Evolutionary conservation across 495 filamentous ascomycete genomes (phyloP).

Genomic region (Apodospora peruviana): DNA sequence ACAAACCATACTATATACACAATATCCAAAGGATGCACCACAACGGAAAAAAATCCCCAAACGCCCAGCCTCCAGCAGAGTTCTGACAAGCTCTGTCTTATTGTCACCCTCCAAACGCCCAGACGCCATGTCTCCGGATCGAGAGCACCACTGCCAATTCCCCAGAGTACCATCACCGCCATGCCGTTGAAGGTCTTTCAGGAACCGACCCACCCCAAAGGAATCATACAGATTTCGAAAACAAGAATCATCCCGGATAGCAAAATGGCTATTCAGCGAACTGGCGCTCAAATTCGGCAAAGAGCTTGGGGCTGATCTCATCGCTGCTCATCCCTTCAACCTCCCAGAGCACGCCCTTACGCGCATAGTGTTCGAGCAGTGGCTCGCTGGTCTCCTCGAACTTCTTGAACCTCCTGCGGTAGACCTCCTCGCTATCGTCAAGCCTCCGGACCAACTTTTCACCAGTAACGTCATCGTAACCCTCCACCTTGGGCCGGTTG

Average conservation of each 20-base stretch:
- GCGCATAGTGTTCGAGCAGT: constrained; percentile 82
- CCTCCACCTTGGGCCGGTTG: constrained; percentile 73
- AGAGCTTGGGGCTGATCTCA: constrained; percentile 85
- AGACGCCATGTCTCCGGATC: too few species aligned
- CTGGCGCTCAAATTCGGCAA: constrained; percentile 68
- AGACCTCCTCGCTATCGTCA: constrained; percentile 84
- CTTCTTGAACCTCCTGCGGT: constrained; percentile 68
- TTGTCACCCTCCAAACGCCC: too few species aligned
- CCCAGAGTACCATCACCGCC: too few species aligned
- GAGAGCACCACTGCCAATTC: too few species aligned
- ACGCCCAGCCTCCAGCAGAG: too few species aligned
- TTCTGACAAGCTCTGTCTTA: too few species aligned
- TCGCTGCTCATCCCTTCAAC: constrained; percentile 84
- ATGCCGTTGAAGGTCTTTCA: too few species aligned
- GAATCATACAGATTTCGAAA: constrained; percentile 5
- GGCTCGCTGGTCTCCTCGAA: constrained; percentile 84
- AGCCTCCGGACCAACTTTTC: constrained; percentile 74
- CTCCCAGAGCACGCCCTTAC: constrained; percentile 79
- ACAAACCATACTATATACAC: too few species aligned
- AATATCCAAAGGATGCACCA: too few species aligned
- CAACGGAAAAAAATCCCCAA: too few species aligned
- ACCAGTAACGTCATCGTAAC: constrained; percentile 87
- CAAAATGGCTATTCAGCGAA: constrained; percentile 44
- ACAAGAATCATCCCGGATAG: too few species aligned
- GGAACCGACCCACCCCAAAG: neutral